Conservation (phyloP, 2,329 filamentous ascomycete species). For the Colletotrichum lini region DNA sequence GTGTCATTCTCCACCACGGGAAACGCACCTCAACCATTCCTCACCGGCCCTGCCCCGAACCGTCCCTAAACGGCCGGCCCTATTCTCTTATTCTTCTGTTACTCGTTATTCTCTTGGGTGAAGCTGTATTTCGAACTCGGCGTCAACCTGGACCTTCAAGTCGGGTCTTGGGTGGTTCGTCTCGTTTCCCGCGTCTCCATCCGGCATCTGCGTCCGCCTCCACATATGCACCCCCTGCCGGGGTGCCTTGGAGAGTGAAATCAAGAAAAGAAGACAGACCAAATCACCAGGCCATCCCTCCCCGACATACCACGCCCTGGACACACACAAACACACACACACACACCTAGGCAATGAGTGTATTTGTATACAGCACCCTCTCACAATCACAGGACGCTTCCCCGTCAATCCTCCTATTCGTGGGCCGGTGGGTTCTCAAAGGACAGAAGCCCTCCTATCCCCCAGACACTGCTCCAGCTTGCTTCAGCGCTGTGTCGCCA, state of each 20-base stretch:
- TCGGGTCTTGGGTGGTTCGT: slow-evolving; percentile 30
- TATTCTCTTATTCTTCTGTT: slow-evolving; percentile 46
- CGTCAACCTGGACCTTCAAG: slow-evolving; percentile 8
- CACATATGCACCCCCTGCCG: slow-evolving; percentile 4
- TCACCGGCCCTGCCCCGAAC: slow-evolving; percentile 53
- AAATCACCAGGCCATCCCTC: background rate
- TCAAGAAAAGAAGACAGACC: slow-evolving; percentile 9
- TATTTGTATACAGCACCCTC: background rate
- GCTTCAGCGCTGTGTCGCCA: background rate
- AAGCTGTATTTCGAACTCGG: background rate
- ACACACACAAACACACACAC: slow-evolving; percentile 9
- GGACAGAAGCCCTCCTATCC: slow-evolving; percentile 16
- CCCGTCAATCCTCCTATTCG: slow-evolving; percentile 19
- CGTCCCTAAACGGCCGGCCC: slow-evolving; percentile 51
- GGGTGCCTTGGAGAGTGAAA: slow-evolving; percentile 34
- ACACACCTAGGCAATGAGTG: background rate
- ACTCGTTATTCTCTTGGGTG: slow-evolving; percentile 26
- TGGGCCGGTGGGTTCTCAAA: slow-evolving; percentile 21
- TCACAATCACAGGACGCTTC: background rate
- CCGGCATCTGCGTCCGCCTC: slow-evolving; percentile 13
- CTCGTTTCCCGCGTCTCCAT: slow-evolving; percentile 37
- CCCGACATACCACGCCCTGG: background rate
- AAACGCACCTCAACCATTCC: slow-evolving; percentile 33
- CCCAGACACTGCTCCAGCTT: background rate
- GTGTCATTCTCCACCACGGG: slow-evolving; percentile 58